A percentile compares a stretch with the other conserved stretches of the same genome.
Evolutionary conservation across 192 early-diverging fungal genomes (phyloP).

Genomic region (Globomyces pollinis-pini): DNA sequence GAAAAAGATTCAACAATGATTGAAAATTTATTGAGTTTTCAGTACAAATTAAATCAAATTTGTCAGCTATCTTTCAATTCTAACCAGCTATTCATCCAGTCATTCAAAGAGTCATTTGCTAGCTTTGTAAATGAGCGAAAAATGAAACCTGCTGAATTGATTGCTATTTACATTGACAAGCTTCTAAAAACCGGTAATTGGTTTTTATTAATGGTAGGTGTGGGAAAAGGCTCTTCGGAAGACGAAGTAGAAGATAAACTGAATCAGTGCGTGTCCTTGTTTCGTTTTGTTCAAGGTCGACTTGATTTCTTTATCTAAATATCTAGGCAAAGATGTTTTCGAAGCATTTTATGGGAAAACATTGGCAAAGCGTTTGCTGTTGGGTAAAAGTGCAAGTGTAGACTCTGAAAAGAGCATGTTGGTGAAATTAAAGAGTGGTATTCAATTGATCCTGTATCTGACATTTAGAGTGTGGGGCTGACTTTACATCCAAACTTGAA

Average conservation of each 20-base stretch:
- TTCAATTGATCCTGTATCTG: no score
- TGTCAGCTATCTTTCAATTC: conserved; percentile 76
- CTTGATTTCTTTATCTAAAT: conserved; percentile 16
- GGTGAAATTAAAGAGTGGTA: conserved; percentile 62
- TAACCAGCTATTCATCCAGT: conserved; percentile 61
- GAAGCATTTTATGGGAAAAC: conserved; percentile 93
- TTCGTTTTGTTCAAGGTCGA: conserved; percentile 76
- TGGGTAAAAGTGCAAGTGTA: conserved; percentile 66
- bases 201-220: no score
- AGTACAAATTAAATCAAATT: conserved; percentile 29
- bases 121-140: conserved; percentile 73
- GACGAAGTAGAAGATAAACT: conserved; percentile 50
- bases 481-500: conserved; percentile 88
- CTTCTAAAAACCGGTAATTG: conserved; percentile 58
- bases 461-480: conserved; percentile 77
- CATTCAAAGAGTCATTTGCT: conserved; percentile 78
- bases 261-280: conserved; percentile 77
- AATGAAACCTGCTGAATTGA: conserved; percentile 79
- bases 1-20: conserved; percentile 33
- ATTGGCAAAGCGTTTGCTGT: conserved; percentile 80
- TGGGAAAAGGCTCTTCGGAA: conserved; percentile 67
- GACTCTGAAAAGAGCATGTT: conserved; percentile 88
- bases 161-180: conserved; percentile 88
- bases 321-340: conserved; percentile 93
- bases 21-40: neutral